A percentile compares a stretch with the other conserved stretches of the same genome.
phyloP scores from a whole-genome alignment of 2,329 filamentous ascomycete genomes.

The Aplosporella prunicola region DNA sequence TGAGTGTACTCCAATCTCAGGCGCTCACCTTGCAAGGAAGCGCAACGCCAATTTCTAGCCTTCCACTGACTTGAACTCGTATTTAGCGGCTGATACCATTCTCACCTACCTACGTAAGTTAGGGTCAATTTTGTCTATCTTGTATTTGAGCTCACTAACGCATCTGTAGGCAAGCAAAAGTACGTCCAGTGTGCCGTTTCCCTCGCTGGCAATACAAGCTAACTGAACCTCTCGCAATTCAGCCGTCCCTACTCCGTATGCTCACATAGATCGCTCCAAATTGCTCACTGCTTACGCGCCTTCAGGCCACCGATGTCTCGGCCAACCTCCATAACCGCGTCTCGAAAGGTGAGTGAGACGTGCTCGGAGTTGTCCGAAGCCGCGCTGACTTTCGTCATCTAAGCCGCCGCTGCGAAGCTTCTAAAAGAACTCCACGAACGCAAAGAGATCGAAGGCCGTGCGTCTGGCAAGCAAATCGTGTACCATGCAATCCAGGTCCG shows the following conservation, averaged over 20 bases:
- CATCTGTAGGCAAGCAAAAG: constrained; percentile 39
- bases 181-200: constrained; percentile 17
- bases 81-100: constrained; percentile 31
- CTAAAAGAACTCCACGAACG: constrained; percentile 54
- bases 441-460: constrained; percentile 48
- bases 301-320: constrained; percentile 47
- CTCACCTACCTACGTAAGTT: constrained; percentile 42
- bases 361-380: not conserved
- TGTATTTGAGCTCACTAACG: constrained; percentile 11
- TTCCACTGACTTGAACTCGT: no score
- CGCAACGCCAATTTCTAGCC: no score
- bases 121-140: not conserved
- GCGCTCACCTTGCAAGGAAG: not conserved
- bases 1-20: not conserved
- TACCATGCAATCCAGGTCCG: constrained; percentile 46
- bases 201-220: not conserved
- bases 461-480: constrained; percentile 53
- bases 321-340: constrained; percentile 53
- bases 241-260: constrained; percentile 47
- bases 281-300: constrained; percentile 7
- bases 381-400: constrained; percentile 8
- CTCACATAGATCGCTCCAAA: no score
- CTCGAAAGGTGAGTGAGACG: constrained; percentile 38
- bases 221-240: constrained; percentile 2
- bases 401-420: constrained; percentile 49